Base-by-base conservation (phyloP, 495 filamentous ascomycete genomes). In the Geoglossum glabrum region DNA sequence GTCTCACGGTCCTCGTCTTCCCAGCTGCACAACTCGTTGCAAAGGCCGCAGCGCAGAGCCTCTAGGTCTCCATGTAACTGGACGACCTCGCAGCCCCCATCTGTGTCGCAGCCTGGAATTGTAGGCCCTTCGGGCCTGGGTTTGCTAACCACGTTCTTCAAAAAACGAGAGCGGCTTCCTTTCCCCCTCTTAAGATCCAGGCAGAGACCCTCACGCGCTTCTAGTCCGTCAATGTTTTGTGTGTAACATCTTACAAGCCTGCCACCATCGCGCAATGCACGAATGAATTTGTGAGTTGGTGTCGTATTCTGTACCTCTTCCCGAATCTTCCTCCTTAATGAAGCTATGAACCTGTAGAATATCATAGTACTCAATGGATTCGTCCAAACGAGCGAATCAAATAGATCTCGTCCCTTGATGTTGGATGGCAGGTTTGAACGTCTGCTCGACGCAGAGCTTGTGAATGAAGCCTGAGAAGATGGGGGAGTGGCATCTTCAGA, bases 221-320 rank as follows among this genome's bases (percentile, higher is more conserved):
- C 82, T 5, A 86, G 71, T 58, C 76, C 76, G 59, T 86, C 82
- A 30, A 86, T 86, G 54, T 86, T 86, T 61, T 86, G 82, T 1
- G 67, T 65, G 11, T 65, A 63, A 15, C 28, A 49, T 33, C 49
- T 25, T 6, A 59, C 26, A 11, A 59, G 57, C 21, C 52, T 25
- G 13, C 57, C 57, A n/a, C 56, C 56, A 54, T 58, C 56, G 11
- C 56, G 56, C 9, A 58, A 33, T 15, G 56, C 28, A 15, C 43
- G 34, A 26, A 58, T 58, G 43, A 58, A 58, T 26, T 49, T 58
- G 26, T 58, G 56, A n/a, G 71, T 66, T 0, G 75, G 72, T 33
- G 77, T 75, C 0, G 79, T 77, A n/a, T 69, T 66, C 36, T 73
- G 76, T 30, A 77, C 69, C 9, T 73, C 68, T 31, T 67, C 62